Evolutionary conservation across 345 rosid species (phyloP), one percentile per base, ranked within the genome.

Genomic region (Eucalyptus curtisii): DNA sequence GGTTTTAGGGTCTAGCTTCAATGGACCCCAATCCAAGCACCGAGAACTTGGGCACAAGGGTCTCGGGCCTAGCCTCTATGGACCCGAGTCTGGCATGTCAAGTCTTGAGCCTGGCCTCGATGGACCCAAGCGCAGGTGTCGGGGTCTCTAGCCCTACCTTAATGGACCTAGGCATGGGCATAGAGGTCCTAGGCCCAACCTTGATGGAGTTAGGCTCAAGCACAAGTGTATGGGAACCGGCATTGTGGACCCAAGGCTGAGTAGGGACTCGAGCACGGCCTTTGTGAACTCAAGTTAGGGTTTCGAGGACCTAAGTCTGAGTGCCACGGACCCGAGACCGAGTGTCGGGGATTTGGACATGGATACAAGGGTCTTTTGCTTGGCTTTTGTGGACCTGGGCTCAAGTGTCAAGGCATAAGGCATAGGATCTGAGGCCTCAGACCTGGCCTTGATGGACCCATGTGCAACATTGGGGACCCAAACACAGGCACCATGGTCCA

Each of bases 351-450:
- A 55, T 25, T 25, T 55, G 30, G 61, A 25, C 30, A 2, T 4
- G 30, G 57, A 52, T 52, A 52, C 10, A 0, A 52, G 10, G 10
- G 25, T 20, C 57, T 19, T 10, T 7, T 52, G 25, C 10, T 52
- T 10, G 1, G 0, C 5, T 52, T 52, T 52, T 52, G 24, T 52
- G 10, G 2, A 8, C 10, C 57, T 0, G 7, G 0, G 24, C 57
- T 20, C 10, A 1, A 52, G 10, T 52, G 25, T 24, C 57, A 19
- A 52, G 57, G 10, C 9, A 52, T 52, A 5, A 1, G 10, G 61
- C 30, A 55, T 55, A 4, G 61, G 30, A 10, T 22, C 13, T 1
- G 1, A 55, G 30, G 61, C 13, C 2, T 55, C 4, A 25, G 0
- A 25, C 61, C 1, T 55, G 13, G 30, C 61, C 13, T 55, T 55